Evolutionary conservation across 208 protist genomes (phyloP), one percentile per base, ranked within the genome.

Genomic region (Acanthamoeba rhysodes): DNA sequence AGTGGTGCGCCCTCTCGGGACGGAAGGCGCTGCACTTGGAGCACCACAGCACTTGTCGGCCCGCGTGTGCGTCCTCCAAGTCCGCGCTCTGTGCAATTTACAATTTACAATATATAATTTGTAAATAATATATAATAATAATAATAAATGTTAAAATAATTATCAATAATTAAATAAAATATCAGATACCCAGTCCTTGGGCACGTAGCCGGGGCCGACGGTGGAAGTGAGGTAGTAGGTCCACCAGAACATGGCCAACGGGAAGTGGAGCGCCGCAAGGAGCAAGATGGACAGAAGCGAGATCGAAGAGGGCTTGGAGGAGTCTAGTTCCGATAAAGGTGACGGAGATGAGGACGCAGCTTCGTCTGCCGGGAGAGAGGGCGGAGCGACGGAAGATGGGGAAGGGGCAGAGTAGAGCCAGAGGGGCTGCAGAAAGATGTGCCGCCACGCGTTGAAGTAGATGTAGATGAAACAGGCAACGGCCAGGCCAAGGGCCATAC

Each of bases 181-280:
- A 80, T 20, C 37, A 27, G 72, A 32, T 80, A 80, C 72, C 72
- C 72, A 80, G 37, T 80, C 72, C 32, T 80, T 80, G 16, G 72
- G 72, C 16, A 80, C 72, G 34, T 20, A 80, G 72, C 72, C 72
- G 5, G 72, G 72, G 9, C 72, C 72, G 10, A 37, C 72, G 3
- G 37, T 48, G 37, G 4, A 80, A 29, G 72, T 45, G 37, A 80
- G 72, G 32, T 80, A 48, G 10, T 80, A 80, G 37, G 72, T 27
- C 72, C 72, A 80, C 72, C 24, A 20, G 37, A 80, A 80, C 34
- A 80, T 37, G 2, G 22, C 32, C 72, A 80, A 10, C 29, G 34
- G 72, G 20, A 80, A 37, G 37, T 80, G 72, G 34, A 80, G 72
- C 10, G n/a, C 72, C 6, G 32, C 29, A 9, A 80, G 16, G 14